Percentiles rank a stretch among this genome's conserved stretches.
Conservation (phyloP, 2,329 filamentous ascomycete species). For the Teratosphaeria zuluensis region DNA sequence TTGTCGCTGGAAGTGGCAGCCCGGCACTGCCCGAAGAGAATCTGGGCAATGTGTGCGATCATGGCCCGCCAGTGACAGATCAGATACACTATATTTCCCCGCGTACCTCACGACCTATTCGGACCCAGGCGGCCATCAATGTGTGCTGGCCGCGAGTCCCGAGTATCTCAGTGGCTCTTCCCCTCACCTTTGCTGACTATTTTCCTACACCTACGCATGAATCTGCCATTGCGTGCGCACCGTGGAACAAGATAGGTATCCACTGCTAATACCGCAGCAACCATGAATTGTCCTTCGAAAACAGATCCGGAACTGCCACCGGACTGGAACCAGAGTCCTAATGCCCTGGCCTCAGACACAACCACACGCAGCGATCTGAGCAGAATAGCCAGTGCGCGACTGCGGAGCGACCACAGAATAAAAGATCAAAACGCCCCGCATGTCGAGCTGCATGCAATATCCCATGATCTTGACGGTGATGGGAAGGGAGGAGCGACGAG, state of each 20-base stretch:
- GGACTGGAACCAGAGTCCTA: constrained; percentile 54
- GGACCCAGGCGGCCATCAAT: neutral
- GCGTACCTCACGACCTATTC: neutral
- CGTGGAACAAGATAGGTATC: neutral
- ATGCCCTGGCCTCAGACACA: constrained; percentile 46
- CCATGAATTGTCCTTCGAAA: constrained; percentile 58
- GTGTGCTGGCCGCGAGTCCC: neutral
- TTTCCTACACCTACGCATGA: neutral
- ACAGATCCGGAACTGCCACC: constrained; percentile 45
- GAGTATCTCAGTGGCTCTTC: neutral
- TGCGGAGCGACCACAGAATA: constrained; percentile 37
- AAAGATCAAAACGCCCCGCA: constrained; percentile 20
- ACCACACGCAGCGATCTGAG: constrained; percentile 55
- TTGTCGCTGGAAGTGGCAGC: neutral
- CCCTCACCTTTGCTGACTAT: neutral
- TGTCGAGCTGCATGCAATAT: constrained; percentile 9
- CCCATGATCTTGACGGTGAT: constrained; percentile 5
- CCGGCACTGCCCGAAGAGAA: neutral
- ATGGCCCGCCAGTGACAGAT: neutral
- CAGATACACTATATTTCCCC: neutral
- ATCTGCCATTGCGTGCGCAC: neutral
- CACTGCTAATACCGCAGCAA: neutral
- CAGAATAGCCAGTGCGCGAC: constrained; percentile 48
- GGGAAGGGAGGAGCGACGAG: neutral
- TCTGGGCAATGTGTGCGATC: neutral